Evolutionary conservation across 495 filamentous ascomycete genomes (phyloP).

Genomic region (Rhizodiscina lignyota): DNA sequence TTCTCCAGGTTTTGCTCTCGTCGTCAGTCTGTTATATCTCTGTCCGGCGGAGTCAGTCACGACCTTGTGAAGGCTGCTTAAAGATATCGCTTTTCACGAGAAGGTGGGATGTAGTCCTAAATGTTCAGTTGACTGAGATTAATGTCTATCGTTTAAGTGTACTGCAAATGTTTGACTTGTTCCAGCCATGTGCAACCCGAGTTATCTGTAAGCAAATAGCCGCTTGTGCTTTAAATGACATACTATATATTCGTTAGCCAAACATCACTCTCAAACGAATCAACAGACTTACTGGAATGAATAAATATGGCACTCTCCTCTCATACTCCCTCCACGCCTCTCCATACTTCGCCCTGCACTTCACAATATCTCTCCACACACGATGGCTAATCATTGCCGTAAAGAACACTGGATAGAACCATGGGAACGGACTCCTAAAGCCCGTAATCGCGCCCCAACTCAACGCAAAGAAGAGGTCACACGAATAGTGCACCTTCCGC

Average conservation of each 20-base stretch:
- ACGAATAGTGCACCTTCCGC: conserved; percentile 90
- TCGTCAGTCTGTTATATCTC: too few species aligned
- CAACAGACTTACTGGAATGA: conserved; percentile 73
- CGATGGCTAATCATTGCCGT: conserved; percentile 81
- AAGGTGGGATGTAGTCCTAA: too few species aligned
- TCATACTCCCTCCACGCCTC: conserved; percentile 85
- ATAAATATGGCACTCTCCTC: conserved; percentile 74
- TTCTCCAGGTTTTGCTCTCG: too few species aligned
- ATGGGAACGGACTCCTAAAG: conserved; percentile 73
- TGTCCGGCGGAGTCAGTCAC: too few species aligned
- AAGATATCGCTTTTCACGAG: too few species aligned
- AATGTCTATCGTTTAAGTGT: too few species aligned
- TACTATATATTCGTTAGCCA: not conserved
- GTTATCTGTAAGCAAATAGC: too few species aligned
- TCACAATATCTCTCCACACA: conserved; percentile 65
- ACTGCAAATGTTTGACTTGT: too few species aligned
- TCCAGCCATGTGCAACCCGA: too few species aligned
- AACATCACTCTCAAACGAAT: not conserved
- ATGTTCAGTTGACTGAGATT: too few species aligned
- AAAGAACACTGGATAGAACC: conserved; percentile 96
- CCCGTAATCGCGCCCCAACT: conserved; percentile 50
- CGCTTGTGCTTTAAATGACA: not conserved
- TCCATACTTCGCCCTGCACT: conserved; percentile 79
- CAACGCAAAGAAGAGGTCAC: conserved; percentile 69
- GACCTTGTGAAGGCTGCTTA: too few species aligned